Evolutionary conservation across 495 filamentous ascomycete genomes (phyloP).

Genomic region (Hyphodiscus hymeniophilus): DNA sequence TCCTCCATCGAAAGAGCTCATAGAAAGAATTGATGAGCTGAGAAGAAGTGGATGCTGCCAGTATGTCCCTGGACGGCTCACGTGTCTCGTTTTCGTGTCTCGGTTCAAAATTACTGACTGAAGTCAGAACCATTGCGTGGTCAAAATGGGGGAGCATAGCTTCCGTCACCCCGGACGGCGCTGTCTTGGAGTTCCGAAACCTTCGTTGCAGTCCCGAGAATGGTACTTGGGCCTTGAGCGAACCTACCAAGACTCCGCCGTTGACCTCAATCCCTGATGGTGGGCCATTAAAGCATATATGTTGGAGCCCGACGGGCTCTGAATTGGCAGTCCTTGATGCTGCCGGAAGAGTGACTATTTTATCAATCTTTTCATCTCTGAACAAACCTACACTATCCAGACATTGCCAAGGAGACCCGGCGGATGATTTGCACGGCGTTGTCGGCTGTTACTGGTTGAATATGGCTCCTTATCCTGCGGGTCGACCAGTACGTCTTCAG

Average conservation of each 20-base stretch:
- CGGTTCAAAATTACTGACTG: too few species aligned
- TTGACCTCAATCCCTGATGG: slow-evolving; percentile 38
- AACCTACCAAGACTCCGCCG: slow-evolving; percentile 36
- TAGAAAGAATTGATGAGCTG: slow-evolving; percentile 71
- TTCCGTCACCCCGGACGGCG: slow-evolving; percentile 63
- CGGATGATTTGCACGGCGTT: slow-evolving; percentile 66
- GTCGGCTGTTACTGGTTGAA: slow-evolving; percentile 82
- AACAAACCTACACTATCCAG: slow-evolving; percentile 55
- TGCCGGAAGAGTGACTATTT: slow-evolving; percentile 63
- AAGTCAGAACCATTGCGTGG: slow-evolving; percentile 83
- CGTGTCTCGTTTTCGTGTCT: too few species aligned
- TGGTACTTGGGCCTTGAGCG: slow-evolving; percentile 72
- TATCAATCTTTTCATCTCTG: slow-evolving; percentile 51
- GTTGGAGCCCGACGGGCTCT: slow-evolving; percentile 63
- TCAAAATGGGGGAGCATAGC: slow-evolving; percentile 84
- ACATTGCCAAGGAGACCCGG: slow-evolving; percentile 46
- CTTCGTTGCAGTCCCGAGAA: slow-evolving; percentile 60
- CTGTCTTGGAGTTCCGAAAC: slow-evolving; percentile 59
- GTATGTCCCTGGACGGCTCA: slow-evolving; percentile 34
- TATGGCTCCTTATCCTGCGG: slow-evolving; percentile 25
- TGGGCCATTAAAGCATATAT: slow-evolving; percentile 61
- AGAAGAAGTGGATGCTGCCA: slow-evolving; percentile 72
- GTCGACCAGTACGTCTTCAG: slow-evolving; percentile 38
- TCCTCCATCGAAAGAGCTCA: slow-evolving; percentile 55
- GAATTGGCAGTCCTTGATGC: slow-evolving; percentile 74